Base-by-base conservation (phyloP, 2,329 filamentous ascomycete species). In the Fusarium sp. region DNA sequence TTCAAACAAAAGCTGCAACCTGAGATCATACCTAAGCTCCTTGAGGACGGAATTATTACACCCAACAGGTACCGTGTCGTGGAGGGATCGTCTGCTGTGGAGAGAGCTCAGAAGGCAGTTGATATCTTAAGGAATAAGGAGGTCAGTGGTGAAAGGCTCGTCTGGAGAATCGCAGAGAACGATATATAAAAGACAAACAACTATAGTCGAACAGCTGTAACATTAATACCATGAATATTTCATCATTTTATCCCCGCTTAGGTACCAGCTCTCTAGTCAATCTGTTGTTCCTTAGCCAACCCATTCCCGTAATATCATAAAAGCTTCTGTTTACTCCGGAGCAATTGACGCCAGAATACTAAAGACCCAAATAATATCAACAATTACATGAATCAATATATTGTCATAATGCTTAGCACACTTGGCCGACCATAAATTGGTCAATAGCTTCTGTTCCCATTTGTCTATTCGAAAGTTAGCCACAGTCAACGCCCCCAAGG, bases 1-100 rank as follows among this genome's bases (percentile, higher is more conserved):
- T 85, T 88, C 77, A 86, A 83, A 62, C 77, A 87, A 46, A 82
- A 85, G 50, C 75, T 88, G 36, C 84, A 88, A 69, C 76, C 83
- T 1, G 83, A 86, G 15, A 86, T 89, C 52, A 82, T 89, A 72
- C 85, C 85, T 3, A 70, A 79, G 1, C 68, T 88, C 65, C 65
- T 85, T 20, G 78, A 77, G 8, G 70, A 78, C 15, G 79, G 80
- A 0, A 42, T 79, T 4, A 73, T 85, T 30, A 65, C 75, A 53
- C 82, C 83, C 0, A 83, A 83, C 61, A 77, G 75, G 45, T 79
- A 80, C 36, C 77, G 78, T 6, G 57, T 83, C 2, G 76, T 84
- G 4, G 80, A 84, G 57, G 83, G 83, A 1, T 59, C 72, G 13
- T 77, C 75, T 0, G 58, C 78, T 28, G 62, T 81, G 3, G 80